These are phyloP conservation scores for Eucalyptus cloeziana DNA, from an alignment of 345 rosid genomes.

Conservation along the genomic window DNA sequence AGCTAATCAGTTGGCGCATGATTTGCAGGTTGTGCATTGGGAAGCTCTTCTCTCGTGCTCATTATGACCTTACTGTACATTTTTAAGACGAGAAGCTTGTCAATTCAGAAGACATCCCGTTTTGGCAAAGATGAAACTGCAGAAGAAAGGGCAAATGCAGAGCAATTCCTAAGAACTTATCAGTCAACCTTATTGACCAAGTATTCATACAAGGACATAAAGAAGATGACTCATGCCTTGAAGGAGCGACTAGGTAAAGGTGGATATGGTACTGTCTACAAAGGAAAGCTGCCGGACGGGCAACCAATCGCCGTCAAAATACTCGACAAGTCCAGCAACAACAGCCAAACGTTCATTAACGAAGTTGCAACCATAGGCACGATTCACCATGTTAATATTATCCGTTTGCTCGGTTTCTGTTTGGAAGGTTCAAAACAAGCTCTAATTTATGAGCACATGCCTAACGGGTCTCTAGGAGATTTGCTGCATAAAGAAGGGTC, in stretches of 20 bases:
- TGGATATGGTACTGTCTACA: conserved; percentile 8
- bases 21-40: conserved; percentile 13
- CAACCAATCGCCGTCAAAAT: conserved; percentile 2
- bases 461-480: conserved; percentile 13
- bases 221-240: conserved; percentile 6
- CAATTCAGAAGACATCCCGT: background rate
- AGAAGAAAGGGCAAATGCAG: conserved; percentile 3
- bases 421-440: conserved; percentile 2
- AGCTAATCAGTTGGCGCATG: background rate
- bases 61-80: background rate
- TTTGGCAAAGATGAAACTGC: background rate
- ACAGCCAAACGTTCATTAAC: background rate
- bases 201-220: conserved; percentile 4
- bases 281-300: conserved; percentile 5
- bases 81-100: background rate
- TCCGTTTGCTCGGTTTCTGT: conserved; percentile 11
- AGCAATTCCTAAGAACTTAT: conserved; percentile 11
- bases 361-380: conserved; percentile 12
- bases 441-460: conserved; percentile 8
- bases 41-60: background rate
- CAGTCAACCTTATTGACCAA: conserved; percentile 7
- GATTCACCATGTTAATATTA: conserved; percentile 14
- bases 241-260: conserved; percentile 11
- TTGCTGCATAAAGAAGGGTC: background rate
- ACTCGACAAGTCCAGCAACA: background rate